Percentiles rank a stretch among this genome's conserved stretches.
These are phyloP conservation scores for Eucalyptus brandiana DNA, from an alignment of 345 rosid species.

Conservation along the genomic window DNA sequence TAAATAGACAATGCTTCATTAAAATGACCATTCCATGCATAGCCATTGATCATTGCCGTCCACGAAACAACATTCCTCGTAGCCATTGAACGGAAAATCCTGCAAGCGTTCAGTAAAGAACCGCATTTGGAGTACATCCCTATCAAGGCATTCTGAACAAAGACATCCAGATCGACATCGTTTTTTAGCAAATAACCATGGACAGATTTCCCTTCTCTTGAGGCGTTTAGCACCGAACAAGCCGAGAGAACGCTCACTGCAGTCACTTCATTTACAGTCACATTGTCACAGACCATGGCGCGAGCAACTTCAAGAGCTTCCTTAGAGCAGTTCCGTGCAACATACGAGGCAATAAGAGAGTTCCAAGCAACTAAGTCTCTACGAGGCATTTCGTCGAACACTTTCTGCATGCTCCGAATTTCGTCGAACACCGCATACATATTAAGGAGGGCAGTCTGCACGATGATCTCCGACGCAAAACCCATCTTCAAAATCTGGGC, in stretches of 20 bases:
- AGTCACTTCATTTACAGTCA: neutral
- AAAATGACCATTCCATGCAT: conserved; percentile 1
- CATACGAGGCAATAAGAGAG: conserved; percentile 6
- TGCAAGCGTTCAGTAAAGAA: neutral
- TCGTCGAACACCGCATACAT: neutral
- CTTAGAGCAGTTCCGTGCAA: neutral
- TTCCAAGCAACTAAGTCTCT: conserved; percentile 21
- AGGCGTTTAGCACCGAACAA: neutral
- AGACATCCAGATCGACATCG: conserved; percentile 1
- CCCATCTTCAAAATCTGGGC: conserved; percentile 15
- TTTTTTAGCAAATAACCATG: conserved; percentile 4
- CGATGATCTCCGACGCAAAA: conserved; percentile 2
- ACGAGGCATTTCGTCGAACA: conserved; percentile 14
- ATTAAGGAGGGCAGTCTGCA: conserved; percentile 10
- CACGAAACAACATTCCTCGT: conserved; percentile 17
- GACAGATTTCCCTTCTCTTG: conserved; percentile 9
- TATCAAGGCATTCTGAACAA: conserved; percentile 8
- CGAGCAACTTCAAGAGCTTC: conserved; percentile 1
- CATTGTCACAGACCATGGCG: neutral
- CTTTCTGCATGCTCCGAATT: neutral
- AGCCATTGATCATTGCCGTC: conserved; percentile 19
- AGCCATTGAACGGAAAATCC: conserved; percentile 6
- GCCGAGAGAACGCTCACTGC: conserved; percentile 4
- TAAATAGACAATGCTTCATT: conserved; percentile 22
- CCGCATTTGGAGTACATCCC: conserved; percentile 17